phyloP scores from a whole-genome alignment of 2,329 filamentous ascomycete species.

The Colletotrichum cereale region DNA sequence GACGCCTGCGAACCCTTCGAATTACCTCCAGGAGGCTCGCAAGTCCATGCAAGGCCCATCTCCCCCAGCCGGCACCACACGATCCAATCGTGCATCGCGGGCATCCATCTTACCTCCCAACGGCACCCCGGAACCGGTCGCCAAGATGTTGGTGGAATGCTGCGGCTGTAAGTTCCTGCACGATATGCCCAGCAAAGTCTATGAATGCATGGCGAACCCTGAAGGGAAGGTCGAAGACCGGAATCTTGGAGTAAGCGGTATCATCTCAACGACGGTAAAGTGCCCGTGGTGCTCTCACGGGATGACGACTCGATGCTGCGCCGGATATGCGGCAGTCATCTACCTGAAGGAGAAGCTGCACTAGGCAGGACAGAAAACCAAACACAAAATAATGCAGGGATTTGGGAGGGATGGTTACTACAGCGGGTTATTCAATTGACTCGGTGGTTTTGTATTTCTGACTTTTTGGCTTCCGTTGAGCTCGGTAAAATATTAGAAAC shows the following conservation, averaged over 20 bases:
- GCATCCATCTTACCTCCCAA: conserved; percentile 30
- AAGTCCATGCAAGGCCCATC: conserved; percentile 27
- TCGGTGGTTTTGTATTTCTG: neutral
- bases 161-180: conserved; percentile 74
- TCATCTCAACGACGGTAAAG: conserved; percentile 71
- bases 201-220: conserved; percentile 73
- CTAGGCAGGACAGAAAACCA: conserved; percentile 42
- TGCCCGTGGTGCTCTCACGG: conserved; percentile 81
- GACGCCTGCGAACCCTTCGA: conserved; percentile 23
- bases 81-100: conserved; percentile 30
- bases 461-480: neutral
- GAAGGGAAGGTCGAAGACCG: conserved; percentile 66
- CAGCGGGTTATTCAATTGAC: neutral
- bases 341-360: conserved; percentile 75
- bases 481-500: neutral
- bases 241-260: conserved; percentile 64
- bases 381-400: neutral
- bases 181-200: conserved; percentile 74
- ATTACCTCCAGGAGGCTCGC: conserved; percentile 36
- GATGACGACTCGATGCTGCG: conserved; percentile 77
- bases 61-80: neutral
- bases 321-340: conserved; percentile 76
- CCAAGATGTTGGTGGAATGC: conserved; percentile 75
- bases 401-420: neutral
- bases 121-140: conserved; percentile 56